phyloP scores from a whole-genome alignment of 257 asterid species.

The Striga asiatica region DNA sequence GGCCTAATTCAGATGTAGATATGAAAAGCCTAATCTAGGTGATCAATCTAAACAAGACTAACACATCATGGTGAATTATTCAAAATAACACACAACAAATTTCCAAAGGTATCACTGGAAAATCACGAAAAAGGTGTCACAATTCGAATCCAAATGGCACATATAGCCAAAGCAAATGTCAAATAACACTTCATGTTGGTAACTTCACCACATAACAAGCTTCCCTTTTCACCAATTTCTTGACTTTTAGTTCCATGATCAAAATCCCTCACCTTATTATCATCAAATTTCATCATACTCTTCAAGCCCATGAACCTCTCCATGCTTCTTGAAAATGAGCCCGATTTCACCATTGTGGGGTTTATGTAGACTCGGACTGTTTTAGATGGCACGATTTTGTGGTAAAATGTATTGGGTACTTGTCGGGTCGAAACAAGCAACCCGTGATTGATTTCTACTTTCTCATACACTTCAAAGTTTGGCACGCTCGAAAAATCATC shows the following conservation, averaged over 20 bases:
- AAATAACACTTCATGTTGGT: slow-evolving; percentile 27
- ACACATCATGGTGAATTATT: too few species aligned
- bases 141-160: slow-evolving; percentile 31
- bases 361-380: slow-evolving; percentile 39
- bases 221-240: slow-evolving; percentile 14
- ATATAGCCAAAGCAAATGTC: slow-evolving; percentile 32
- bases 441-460: slow-evolving; percentile 37
- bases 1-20: too few species aligned
- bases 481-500: slow-evolving; percentile 37
- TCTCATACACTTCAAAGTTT: slow-evolving; percentile 29
- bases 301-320: slow-evolving; percentile 1
- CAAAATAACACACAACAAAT: too few species aligned
- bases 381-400: slow-evolving; percentile 45
- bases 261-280: too few species aligned
- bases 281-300: slow-evolving; percentile 1
- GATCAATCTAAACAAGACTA: too few species aligned
- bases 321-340: slow-evolving; percentile 14
- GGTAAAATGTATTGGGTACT: slow-evolving; percentile 37
- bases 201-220: slow-evolving; percentile 11
- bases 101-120: too few species aligned
- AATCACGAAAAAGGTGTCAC: slow-evolving; percentile 19
- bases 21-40: too few species aligned
- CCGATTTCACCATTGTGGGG: slow-evolving; percentile 14
- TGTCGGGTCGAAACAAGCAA: slow-evolving; percentile 51
- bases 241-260: slow-evolving; percentile 7